phyloP scores from a whole-genome alignment of 345 rosid species.

The Gossypium bickii region DNA sequence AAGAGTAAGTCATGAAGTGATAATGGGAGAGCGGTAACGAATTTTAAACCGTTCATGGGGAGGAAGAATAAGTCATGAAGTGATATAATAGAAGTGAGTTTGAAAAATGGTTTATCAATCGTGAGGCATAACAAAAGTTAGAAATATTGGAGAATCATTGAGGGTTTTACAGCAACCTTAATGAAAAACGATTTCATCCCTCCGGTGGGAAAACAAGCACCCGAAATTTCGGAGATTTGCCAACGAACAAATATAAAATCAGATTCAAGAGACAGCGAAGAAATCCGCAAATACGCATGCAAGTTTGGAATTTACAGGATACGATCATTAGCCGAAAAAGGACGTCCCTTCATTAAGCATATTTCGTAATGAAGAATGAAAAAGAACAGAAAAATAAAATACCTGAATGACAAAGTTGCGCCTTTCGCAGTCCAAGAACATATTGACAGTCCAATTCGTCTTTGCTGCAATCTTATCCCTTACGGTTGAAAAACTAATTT shows the following conservation, averaged over 20 bases:
- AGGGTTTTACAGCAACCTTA: background rate
- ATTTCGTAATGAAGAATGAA: background rate
- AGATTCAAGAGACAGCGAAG: background rate
- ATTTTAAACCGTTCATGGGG: background rate
- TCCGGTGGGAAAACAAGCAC: background rate
- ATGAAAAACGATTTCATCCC: background rate
- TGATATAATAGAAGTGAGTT: background rate
- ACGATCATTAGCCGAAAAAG: background rate
- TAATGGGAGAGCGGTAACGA: background rate
- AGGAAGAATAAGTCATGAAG: background rate
- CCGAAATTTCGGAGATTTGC: background rate
- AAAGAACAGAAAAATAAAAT: slow-evolving; percentile 1
- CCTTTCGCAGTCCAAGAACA: slow-evolving; percentile 95
- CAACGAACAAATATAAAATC: background rate
- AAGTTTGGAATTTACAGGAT: background rate
- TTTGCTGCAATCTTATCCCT: slow-evolving; percentile 76
- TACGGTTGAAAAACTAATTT: slow-evolving; percentile 86
- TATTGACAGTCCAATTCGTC: slow-evolving; percentile 79
- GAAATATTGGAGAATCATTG: background rate
- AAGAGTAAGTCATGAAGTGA: too few relatives aligned
- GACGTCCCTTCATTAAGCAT: background rate
- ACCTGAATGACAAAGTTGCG: slow-evolving; percentile 98
- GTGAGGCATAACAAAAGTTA: background rate
- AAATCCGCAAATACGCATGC: background rate
- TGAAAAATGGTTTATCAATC: background rate